Conservation (phyloP, 1,139 yeast species). For the Kodamaea fungicola region DNA sequence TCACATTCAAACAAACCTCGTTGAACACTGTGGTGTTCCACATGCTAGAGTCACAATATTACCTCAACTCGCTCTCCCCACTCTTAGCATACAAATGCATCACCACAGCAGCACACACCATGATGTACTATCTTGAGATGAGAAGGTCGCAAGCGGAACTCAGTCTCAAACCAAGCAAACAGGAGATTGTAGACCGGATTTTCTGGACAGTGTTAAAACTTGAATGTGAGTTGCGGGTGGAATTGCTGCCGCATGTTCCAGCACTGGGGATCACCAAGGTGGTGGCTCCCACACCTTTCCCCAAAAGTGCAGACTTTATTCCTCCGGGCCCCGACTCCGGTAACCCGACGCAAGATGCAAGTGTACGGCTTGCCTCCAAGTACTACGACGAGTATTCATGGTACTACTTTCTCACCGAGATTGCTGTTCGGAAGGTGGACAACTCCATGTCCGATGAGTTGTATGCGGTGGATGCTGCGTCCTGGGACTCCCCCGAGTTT, state of each 20-base stretch:
- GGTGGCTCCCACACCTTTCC: conserved; percentile 42
- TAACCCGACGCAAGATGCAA: conserved; percentile 21
- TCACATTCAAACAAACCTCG: conserved; percentile 17
- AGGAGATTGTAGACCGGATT: conserved; percentile 32
- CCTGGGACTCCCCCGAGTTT: conserved; percentile 32
- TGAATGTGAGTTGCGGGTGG: conserved; percentile 45
- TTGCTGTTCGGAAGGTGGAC: conserved; percentile 47
- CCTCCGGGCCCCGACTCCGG: conserved; percentile 12
- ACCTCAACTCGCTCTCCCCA: conserved; percentile 37
- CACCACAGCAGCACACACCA: conserved; percentile 30
- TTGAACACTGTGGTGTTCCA: conserved; percentile 25
- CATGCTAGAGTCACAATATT: conserved; percentile 33
- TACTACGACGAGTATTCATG: conserved; percentile 41
- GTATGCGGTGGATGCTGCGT: conserved; percentile 8
- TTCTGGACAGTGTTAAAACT: conserved; percentile 47
- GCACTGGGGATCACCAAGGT: conserved; percentile 40
- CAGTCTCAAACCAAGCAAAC: conserved; percentile 10
- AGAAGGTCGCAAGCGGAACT: conserved; percentile 7
- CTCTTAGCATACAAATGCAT: conserved; percentile 34
- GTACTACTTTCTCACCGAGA: conserved; percentile 48
- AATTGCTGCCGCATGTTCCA: conserved; percentile 42
- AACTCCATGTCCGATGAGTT: conserved; percentile 42
- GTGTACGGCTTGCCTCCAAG: conserved; percentile 25
- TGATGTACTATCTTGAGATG: conserved; percentile 29
- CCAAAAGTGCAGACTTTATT: conserved; percentile 33